Base-by-base conservation (phyloP, 805 yeast genomes). In the Yamadazyma sp. region DNA sequence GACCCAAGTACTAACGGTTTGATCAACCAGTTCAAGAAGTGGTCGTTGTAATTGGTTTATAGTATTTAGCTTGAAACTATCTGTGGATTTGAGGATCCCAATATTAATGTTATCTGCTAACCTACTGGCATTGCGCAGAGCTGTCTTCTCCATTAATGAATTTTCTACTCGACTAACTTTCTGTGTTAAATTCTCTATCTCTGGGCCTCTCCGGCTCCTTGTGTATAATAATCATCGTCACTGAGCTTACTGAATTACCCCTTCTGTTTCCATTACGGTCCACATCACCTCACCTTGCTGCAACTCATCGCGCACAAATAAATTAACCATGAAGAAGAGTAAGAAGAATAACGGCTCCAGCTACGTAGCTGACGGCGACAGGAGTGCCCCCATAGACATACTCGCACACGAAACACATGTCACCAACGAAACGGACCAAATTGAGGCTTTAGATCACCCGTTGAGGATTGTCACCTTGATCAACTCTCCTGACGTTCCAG, bases 11-110 rank as follows among this genome's bases (percentile, higher is more conserved):
- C 99, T 54, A 84, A 84, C 62, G 88, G 84, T 48, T 78, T 93
- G 71, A 89, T 93, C 71, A 91, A 93, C 83, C 84, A 84, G 71
- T 93, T 88, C 83, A 91, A 91, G 75, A 62, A 75, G 55, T 91
- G 98, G 97, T 52, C 64, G 28, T 32, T 36, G 17, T 40, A 36
- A 28, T 20, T 26, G 14, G 25, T 6, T 11, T 21, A 26, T 14
- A 16, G 8, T 30, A 18, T 17, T 28, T 28, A 22, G 18, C 32
- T 11, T 22, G 10, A 22, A n/a, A n/a, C n/a, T n/a, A n/a, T n/a
- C n/a, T n/a, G n/a, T n/a, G n/a, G n/a, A n/a, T n/a, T n/a, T n/a
- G n/a, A n/a, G n/a, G n/a, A n/a, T n/a, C n/a, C n/a, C n/a, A n/a
- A n/a, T n/a, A n/a, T n/a, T n/a, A n/a, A n/a, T n/a, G n/a, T n/a